Percentiles rank a stretch among this genome's conserved stretches.
phyloP scores from a whole-genome alignment of 1,139 yeast genomes.

The Blastobotrys arbuscula region DNA sequence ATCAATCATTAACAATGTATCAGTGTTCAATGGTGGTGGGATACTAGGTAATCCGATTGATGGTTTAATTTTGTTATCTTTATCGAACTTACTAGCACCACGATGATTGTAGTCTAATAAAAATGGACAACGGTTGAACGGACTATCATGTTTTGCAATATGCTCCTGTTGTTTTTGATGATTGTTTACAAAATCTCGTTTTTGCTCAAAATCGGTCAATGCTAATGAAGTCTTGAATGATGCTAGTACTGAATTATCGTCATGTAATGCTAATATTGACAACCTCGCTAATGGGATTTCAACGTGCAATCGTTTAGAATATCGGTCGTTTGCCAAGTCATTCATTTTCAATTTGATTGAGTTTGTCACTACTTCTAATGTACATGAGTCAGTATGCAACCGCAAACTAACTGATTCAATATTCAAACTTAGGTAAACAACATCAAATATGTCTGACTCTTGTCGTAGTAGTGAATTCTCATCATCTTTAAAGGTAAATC shows the following conservation, averaged over 20 bases:
- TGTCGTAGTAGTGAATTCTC: conserved; percentile 67
- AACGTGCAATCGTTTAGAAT: conserved; percentile 51
- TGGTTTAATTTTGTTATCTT: conserved; percentile 43
- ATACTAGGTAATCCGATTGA: conserved; percentile 61
- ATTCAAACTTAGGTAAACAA: conserved; percentile 47
- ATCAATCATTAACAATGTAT: conserved; percentile 25
- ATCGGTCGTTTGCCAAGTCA: conserved; percentile 66
- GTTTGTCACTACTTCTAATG: conserved; percentile 29
- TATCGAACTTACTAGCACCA: conserved; percentile 38
- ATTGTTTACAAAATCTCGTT: conserved; percentile 44
- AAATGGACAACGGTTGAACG: conserved; percentile 75
- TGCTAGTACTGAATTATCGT: conserved; percentile 22
- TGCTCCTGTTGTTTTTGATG: conserved; percentile 58
- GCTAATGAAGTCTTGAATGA: conserved; percentile 51
- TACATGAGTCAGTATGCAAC: conserved; percentile 31
- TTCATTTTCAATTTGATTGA: conserved; percentile 47
- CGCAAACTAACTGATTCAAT: conserved; percentile 32
- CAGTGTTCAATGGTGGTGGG: conserved; percentile 52
- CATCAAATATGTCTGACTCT: conserved; percentile 58
- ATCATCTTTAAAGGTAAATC: conserved; percentile 59
- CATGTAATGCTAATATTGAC: conserved; percentile 29
- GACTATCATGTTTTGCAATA: conserved; percentile 67
- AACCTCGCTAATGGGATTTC: conserved; percentile 44
- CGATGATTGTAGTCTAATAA: conserved; percentile 49
- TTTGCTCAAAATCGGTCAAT: conserved; percentile 56